These are phyloP conservation scores for Exophiala spinifera DNA, from an alignment of 2,329 filamentous ascomycete species.

Conservation along the genomic window DNA sequence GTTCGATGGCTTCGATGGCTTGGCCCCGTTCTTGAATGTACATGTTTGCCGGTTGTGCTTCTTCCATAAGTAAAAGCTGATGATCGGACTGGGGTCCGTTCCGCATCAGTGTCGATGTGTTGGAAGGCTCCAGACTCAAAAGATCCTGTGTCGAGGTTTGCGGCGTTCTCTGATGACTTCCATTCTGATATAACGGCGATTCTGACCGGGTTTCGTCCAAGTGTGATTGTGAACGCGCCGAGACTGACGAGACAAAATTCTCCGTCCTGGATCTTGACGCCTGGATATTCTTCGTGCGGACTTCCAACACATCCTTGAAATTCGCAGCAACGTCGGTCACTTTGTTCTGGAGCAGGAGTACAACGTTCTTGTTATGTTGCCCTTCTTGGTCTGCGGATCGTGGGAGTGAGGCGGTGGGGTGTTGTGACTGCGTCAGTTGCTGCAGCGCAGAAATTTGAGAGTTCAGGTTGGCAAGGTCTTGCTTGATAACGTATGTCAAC, in stretches of 20 bases:
- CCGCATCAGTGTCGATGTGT: constrained; percentile 46
- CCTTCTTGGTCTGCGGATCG: constrained; percentile 68
- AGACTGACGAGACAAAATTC: constrained; percentile 91
- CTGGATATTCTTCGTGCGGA: constrained; percentile 96
- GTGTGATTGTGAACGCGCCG: constrained; percentile 65
- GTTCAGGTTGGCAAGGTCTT: constrained; percentile 83
- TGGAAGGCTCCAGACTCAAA: constrained; percentile 73
- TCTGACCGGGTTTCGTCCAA: constrained; percentile 69
- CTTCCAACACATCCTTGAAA: constrained; percentile 96
- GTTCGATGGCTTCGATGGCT: constrained; percentile 94
- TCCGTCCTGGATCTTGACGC: constrained; percentile 88
- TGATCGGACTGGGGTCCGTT: constrained; percentile 67
- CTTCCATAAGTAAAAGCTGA: constrained; percentile 89
- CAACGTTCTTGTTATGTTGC: constrained; percentile 92
- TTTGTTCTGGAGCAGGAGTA: constrained; percentile 26
- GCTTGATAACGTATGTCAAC: constrained; percentile 95
- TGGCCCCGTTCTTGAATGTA: constrained; percentile 94
- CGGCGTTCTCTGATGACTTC: constrained; percentile 58
- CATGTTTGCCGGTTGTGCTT: constrained; percentile 76
- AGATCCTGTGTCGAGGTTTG: constrained; percentile 63
- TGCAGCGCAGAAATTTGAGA: constrained; percentile 85
- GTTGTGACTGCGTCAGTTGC: constrained; percentile 70
- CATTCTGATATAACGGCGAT: constrained; percentile 81
- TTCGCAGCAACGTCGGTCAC: constrained; percentile 82
- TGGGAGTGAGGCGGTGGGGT: constrained; percentile 56